Percentiles rank a stretch among this genome's conserved stretches.
Conservation (phyloP, 2,329 filamentous ascomycete genomes). For the Arthrobotrys iridis region DNA sequence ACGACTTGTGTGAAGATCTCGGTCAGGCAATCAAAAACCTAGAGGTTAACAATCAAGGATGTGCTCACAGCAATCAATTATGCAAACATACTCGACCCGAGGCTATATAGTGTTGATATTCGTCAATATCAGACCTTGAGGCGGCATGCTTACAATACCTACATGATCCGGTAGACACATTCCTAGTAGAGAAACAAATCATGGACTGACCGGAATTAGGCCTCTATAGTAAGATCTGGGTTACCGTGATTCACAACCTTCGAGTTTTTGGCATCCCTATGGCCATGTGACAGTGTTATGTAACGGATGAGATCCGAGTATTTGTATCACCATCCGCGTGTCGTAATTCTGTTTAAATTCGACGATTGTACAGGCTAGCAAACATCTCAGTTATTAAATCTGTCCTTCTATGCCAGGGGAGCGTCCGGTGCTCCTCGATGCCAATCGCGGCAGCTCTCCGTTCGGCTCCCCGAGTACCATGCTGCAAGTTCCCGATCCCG, state of each 20-base stretch:
- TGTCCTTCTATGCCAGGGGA: too few relatives aligned
- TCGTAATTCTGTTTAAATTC: background rate
- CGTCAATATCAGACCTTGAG: background rate
- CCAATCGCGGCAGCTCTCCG: background rate
- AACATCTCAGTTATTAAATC: too few relatives aligned
- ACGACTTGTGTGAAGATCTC: too few relatives aligned
- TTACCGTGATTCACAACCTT: slow-evolving; percentile 4
- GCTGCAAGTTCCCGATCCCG: background rate
- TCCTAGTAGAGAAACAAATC: background rate
- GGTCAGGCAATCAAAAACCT: too few relatives aligned
- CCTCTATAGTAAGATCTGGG: slow-evolving; percentile 3
- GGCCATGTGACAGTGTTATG: slow-evolving; percentile 10
- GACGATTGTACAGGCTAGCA: background rate
- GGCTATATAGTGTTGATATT: too few relatives aligned
- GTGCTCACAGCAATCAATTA: background rate
- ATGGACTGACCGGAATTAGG: background rate
- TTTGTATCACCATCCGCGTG: slow-evolving; percentile 14
- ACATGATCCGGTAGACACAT: background rate
- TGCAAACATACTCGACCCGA: background rate
- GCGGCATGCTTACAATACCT: background rate
- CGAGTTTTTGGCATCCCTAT: background rate
- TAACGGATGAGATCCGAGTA: slow-evolving; percentile 5
- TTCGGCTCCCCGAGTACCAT: background rate
- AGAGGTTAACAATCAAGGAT: too few relatives aligned
- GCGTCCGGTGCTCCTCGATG: too few relatives aligned